Conservation (phyloP, 1,284 basidiomycete species). For the Vanrija pseudolonga region DNA sequence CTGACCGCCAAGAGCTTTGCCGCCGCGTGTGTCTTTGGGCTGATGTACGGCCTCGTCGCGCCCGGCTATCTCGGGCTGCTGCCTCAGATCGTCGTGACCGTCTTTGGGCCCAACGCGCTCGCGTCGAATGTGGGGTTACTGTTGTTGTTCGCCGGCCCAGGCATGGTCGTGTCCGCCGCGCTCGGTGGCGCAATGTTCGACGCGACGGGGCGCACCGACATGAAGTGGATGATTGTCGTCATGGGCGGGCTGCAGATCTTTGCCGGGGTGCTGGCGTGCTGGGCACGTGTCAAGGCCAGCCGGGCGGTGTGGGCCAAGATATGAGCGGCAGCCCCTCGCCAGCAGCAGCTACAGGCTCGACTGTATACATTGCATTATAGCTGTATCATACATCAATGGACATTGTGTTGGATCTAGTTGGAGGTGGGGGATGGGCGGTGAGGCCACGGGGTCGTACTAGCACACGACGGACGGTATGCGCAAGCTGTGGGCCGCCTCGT, state of each 20-base stretch:
- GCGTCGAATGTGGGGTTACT: conserved; percentile 31
- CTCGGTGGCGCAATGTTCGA: conserved; percentile 14
- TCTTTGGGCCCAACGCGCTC: conserved; percentile 32
- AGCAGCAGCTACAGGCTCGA: too few relatives aligned
- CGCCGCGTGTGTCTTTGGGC: conserved; percentile 4
- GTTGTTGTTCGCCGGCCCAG: conserved; percentile 11
- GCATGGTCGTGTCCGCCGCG: conserved; percentile 9
- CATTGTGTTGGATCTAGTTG: too few relatives aligned
- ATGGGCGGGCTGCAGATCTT: conserved; percentile 8
- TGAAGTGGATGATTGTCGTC: conserved; percentile 9
- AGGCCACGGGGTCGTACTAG: too few relatives aligned
- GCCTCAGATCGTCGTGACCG: conserved; percentile 33
- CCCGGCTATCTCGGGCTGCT: conserved; percentile 32
- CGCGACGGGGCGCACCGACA: not conserved
- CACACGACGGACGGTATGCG: too few relatives aligned
- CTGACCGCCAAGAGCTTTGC: conserved; percentile 8
- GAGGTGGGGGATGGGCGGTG: too few relatives aligned
- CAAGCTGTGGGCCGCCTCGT: too few relatives aligned
- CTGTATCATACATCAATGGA: too few relatives aligned
- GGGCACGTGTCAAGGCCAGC: not conserved
- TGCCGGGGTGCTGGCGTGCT: conserved; percentile 9
- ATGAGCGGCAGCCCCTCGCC: too few relatives aligned
- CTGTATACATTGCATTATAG: too few relatives aligned
- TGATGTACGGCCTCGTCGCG: conserved; percentile 18
- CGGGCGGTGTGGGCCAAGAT: too few relatives aligned